These are phyloP conservation scores for Colletotrichum sp. DNA, from an alignment of 2,329 filamentous ascomycete species.

Conservation along the genomic window DNA sequence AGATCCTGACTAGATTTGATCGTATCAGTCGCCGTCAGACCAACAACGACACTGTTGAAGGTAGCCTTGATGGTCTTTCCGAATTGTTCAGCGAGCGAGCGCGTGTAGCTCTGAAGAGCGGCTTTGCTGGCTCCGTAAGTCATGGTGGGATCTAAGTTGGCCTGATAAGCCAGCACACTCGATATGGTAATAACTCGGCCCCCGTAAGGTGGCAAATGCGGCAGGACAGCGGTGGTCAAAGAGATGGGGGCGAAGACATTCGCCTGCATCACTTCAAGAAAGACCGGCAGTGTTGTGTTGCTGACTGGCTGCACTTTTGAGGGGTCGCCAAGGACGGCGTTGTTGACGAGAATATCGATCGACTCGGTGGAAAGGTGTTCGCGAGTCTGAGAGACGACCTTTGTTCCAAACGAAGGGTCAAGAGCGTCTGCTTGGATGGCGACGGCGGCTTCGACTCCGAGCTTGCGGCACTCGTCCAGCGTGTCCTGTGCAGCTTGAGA, in stretches of 20 bases:
- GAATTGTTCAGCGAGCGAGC: constrained; percentile 33
- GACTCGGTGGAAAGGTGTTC: neutral
- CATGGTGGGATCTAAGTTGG: neutral
- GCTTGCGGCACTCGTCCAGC: neutral
- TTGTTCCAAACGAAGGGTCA: neutral
- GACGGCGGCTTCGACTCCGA: neutral
- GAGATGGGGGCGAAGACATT: constrained; percentile 25
- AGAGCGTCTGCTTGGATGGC: neutral
- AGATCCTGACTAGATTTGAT: neutral
- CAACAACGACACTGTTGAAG: constrained; percentile 35
- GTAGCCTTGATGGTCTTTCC: constrained; percentile 28
- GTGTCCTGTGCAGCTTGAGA: neutral
- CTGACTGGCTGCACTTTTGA: neutral
- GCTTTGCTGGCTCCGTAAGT: constrained; percentile 38
- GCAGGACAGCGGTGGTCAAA: constrained; percentile 31
- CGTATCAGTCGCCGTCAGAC: constrained; percentile 26
- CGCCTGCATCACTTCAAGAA: neutral
- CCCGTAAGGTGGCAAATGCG: constrained; percentile 32
- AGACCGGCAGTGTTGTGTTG: neutral
- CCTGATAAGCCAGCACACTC: constrained; percentile 21
- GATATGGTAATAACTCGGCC: constrained; percentile 38
- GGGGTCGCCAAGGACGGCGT: neutral
- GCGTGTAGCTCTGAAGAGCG: constrained; percentile 30
- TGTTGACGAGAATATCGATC: constrained; percentile 8
- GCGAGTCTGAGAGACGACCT: neutral